These are phyloP conservation scores for Fraxinus americana DNA, from an alignment of 257 asterid genomes.

Conservation along the genomic window DNA sequence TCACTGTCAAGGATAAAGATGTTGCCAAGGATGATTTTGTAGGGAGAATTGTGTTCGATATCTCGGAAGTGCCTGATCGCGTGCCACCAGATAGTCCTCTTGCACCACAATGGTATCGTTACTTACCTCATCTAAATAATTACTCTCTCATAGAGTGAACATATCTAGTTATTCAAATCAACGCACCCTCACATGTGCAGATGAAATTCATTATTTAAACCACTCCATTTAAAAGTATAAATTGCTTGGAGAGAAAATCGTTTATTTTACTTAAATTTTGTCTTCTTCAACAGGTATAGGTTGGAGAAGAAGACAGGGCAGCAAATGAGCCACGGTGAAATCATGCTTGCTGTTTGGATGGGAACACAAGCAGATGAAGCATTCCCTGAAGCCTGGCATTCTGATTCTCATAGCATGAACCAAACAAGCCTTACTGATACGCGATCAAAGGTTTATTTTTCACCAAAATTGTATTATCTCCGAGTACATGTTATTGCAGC, in stretches of 20 bases:
- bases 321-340: slow-evolving; percentile 56
- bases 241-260: neutral
- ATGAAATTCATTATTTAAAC: too few relatives aligned
- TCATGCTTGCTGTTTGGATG: slow-evolving; percentile 96
- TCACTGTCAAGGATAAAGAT: slow-evolving; percentile 79
- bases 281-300: slow-evolving; percentile 30
- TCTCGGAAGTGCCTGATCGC: slow-evolving; percentile 66
- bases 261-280: neutral
- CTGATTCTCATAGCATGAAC: slow-evolving; percentile 72
- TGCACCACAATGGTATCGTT: slow-evolving; percentile 80
- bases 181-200: too few relatives aligned
- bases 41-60: slow-evolving; percentile 69
- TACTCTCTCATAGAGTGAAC: neutral
- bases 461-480: slow-evolving; percentile 72
- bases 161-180: too few relatives aligned
- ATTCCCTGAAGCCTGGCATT: slow-evolving; percentile 90
- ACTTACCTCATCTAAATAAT: neutral
- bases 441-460: slow-evolving; percentile 78
- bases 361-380: slow-evolving; percentile 97
- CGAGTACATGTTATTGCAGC: slow-evolving; percentile 75
- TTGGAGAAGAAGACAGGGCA: slow-evolving; percentile 63
- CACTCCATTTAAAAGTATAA: too few relatives aligned
- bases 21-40: slow-evolving; percentile 75
- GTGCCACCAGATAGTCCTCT: slow-evolving; percentile 94
- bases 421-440: slow-evolving; percentile 67